Conservation (phyloP, 2,329 filamentous ascomycete species). For the Sarocladium oryzae region DNA sequence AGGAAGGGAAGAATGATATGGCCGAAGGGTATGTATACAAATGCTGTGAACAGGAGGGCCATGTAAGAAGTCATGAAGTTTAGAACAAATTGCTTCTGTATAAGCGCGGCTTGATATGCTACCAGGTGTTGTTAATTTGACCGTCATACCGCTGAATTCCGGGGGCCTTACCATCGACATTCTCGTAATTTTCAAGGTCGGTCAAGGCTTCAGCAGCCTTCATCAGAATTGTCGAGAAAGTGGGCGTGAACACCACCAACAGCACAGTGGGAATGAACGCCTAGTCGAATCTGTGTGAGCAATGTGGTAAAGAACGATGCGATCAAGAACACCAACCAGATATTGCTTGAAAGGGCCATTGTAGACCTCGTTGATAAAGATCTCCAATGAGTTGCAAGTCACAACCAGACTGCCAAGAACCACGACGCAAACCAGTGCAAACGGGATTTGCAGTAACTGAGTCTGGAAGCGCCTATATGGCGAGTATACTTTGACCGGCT, state of each 20-base stretch:
- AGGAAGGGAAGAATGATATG: constrained; percentile 78
- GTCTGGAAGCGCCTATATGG: constrained; percentile 66
- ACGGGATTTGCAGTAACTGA: constrained; percentile 78
- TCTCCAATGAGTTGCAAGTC: constrained; percentile 83
- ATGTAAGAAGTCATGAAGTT: constrained; percentile 97
- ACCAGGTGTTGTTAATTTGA: background rate
- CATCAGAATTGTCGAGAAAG: constrained; percentile 70
- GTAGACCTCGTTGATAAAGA: constrained; percentile 94
- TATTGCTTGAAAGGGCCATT: constrained; percentile 80
- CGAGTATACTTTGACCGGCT: constrained; percentile 69
- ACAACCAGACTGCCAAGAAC: constrained; percentile 78
- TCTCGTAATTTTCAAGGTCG: constrained; percentile 87
- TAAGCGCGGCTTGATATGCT: constrained; percentile 76
- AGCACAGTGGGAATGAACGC: constrained; percentile 84
- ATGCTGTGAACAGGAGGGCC: constrained; percentile 85
- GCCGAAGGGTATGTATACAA: constrained; percentile 91
- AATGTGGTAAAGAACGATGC: background rate
- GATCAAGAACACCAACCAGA: constrained; percentile 48
- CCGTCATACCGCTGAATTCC: background rate
- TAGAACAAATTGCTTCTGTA: constrained; percentile 89
- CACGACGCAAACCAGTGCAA: constrained; percentile 66
- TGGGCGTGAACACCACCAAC: constrained; percentile 73
- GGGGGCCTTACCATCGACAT: constrained; percentile 52
- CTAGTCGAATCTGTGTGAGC: constrained; percentile 33
- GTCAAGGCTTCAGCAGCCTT: constrained; percentile 71